Evolutionary conservation across 306 rosid genomes (phyloP), one percentile per base, ranked within the genome.

Genomic region (Acmispon strigosus): DNA sequence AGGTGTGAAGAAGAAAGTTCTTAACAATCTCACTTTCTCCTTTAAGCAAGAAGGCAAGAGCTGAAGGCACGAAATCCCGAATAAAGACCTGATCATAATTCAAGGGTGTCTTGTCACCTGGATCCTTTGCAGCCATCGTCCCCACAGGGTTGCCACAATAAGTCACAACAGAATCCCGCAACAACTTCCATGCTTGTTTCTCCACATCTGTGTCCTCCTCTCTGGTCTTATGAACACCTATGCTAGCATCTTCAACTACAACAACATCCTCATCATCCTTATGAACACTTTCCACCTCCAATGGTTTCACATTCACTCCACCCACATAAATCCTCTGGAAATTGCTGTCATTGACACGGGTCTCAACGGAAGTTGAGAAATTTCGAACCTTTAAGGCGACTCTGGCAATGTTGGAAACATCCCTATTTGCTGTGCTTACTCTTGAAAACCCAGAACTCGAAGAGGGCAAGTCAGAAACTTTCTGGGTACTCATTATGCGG

Each of bases 81-180:
- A 92, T 75, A 66, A 92, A 92, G 49, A 89, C 94, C 80, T 92
- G 94, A 78, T 92, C 97, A 27, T 92, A 92, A 72, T 92, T 92
- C 78, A 89, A 81, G 0, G 96, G 96, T 5, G 58, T 57, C 54
- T 78, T 78, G 64, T 92, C 98, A 7, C 76, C 83, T 0, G 92
- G 92, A 84, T 89, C 95, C 64, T 85, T 86, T 13, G 98, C 96
- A 13, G 98, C 98, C 61, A 92, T 62, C 1, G 98, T 89, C 43
- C 98, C 98, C 68, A 89, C 89, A 0, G 98, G 92, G 74, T 64
- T 82, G 5, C 92, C 95, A 78, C 96, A 89, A 75, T 92, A 92
- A 50, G 20, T 88, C 56, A 89, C 94, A 56, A 89, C 73, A 1
- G 96, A 84, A 37, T 78, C 81, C 53, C 74, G 70, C 51, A 92